A percentile compares a stretch with the other conserved stretches of the same genome.
Conservation (phyloP, 83 land plant genomes). For the Larix sibirica region DNA sequence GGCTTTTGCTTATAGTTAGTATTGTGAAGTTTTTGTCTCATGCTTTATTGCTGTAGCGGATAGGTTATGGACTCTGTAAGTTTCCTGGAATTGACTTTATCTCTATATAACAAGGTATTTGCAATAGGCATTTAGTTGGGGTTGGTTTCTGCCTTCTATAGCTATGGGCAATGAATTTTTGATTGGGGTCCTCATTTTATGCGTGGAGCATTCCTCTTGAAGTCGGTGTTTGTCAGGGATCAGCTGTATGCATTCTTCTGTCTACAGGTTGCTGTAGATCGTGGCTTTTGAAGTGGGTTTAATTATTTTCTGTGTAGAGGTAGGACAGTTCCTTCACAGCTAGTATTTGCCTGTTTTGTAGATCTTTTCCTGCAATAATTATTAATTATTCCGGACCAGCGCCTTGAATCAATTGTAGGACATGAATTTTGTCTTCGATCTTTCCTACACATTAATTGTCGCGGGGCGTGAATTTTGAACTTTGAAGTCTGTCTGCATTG, state of each 20-base stretch:
- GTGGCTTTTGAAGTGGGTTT: neutral
- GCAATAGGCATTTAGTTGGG: neutral
- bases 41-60: too few species aligned
- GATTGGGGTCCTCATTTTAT: neutral
- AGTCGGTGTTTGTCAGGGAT: neutral
- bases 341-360: neutral
- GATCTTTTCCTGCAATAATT: too few species aligned
- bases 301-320: too few species aligned
- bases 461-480: neutral
- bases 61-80: neutral
- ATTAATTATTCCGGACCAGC: too few species aligned
- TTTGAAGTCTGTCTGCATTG: neutral
- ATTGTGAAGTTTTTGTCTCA: neutral
- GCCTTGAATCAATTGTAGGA: too few species aligned
- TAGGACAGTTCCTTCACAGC: neutral
- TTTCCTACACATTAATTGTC: too few species aligned
- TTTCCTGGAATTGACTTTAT: neutral
- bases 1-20: neutral
- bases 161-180: neutral
- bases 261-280: neutral
- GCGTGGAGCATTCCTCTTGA: neutral
- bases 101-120: neutral
- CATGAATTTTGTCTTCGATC: too few species aligned
- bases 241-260: neutral
- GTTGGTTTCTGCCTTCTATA: neutral